Conservation (phyloP, 2,329 filamentous ascomycete species). For the Chaetomium sp. region DNA sequence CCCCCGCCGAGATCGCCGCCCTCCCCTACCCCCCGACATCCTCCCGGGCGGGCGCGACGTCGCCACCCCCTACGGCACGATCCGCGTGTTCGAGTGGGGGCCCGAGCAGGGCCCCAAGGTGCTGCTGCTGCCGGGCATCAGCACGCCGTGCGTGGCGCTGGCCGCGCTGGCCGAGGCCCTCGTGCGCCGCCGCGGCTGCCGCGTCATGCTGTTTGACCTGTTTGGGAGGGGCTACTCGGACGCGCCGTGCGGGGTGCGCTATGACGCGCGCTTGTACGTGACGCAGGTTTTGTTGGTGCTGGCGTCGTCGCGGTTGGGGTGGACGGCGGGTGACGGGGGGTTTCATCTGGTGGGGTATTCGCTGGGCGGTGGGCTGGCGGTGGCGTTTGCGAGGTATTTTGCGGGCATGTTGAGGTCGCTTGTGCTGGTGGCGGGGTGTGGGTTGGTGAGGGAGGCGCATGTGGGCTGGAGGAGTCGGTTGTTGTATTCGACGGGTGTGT, state of each 20-base stretch:
- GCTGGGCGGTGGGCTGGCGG: conserved; percentile 73
- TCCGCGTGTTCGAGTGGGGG: conserved; percentile 80
- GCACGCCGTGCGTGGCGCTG: conserved; percentile 72
- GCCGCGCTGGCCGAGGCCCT: conserved; percentile 67
- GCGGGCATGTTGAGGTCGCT: conserved; percentile 64
- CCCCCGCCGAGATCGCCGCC: conserved; percentile 42
- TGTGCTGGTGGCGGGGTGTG: conserved; percentile 67
- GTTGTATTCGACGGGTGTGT: conserved; percentile 60
- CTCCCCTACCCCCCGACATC: conserved; percentile 69
- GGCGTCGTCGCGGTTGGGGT: conserved; percentile 62
- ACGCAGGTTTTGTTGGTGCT: conserved; percentile 66
- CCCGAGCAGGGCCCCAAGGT: conserved; percentile 71
- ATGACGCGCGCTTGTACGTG: conserved; percentile 66
- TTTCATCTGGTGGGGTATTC: conserved; percentile 81
- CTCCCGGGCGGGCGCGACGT: conserved; percentile 72
- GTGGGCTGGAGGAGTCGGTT: conserved; percentile 63
- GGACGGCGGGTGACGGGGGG: conserved; percentile 51
- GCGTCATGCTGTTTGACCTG: conserved; percentile 80
- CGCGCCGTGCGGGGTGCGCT: conserved; percentile 59
- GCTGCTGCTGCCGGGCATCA: conserved; percentile 78
- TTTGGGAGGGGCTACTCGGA: conserved; percentile 80
- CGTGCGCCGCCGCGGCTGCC: conserved; percentile 56
- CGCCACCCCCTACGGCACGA: conserved; percentile 67
- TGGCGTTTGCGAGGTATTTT: conserved; percentile 70
- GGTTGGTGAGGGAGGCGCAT: conserved; percentile 65